Base-by-base conservation (phyloP, 164 flowering plant species). In the Vitis cinerea region DNA sequence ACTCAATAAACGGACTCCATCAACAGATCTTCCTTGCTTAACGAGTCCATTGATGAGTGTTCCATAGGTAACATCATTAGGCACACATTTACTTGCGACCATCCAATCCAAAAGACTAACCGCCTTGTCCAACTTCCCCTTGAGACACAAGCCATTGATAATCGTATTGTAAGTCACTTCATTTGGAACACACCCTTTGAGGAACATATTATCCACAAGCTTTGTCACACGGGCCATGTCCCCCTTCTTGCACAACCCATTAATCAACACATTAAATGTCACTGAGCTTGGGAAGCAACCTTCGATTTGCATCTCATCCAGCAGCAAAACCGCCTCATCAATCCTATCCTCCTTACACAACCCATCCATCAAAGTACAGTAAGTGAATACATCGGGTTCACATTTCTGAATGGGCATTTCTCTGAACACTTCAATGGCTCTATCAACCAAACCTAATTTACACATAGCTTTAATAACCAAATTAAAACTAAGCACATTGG, bases 301-400 rank as follows among this genome's bases (percentile, higher is more conserved):
- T 66, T 94, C 97, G 50, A 82, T 76, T 73, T 92, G 98, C 97
- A 94, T 94, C 80, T 94, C 98, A 76, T 92, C 98, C 82, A 92
- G 81, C 77, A 94, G 65, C 1, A 79, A 84, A 65, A 90, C 79
- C 0, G 97, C 98, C 68, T 94, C 98, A 59, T 94, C 91, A 59
- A 84, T 82, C 66, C 97, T 83, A 63, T 75, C 72, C 63, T 79
- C 87, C 76, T 90, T 90, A 74, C 95, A 94, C 81, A 94, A 77
- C 55, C 97, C 97, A 82, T 90, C 94, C 93, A 94, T 94, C 80
- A 94, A 72, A 13, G 97, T 94, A 70, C 86, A 73, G 65, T 87
- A 92, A 10, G 97, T 92, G 71, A 82, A 92, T 1, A 63, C 84
- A 84, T 90, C 99, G 8, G 98, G 97, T 19, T 23, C 62, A 68